Evolutionary conservation across 2,329 filamentous ascomycete species (phyloP).

Genomic region (Didymella exigua): DNA sequence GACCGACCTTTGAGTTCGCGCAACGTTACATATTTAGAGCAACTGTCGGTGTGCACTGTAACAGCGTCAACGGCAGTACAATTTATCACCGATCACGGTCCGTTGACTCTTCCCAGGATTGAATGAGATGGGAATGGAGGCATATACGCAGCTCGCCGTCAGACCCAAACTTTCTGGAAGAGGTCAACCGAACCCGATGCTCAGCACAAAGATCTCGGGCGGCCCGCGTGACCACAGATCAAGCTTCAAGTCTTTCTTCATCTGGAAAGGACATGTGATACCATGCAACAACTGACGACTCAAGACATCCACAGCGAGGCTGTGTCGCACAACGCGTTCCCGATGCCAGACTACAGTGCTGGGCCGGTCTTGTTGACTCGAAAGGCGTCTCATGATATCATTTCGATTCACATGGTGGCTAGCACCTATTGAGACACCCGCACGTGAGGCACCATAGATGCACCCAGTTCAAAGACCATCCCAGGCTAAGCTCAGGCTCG

Average conservation of each 20-base stretch:
- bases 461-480: not conserved
- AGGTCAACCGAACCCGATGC: not conserved
- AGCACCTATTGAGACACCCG: not conserved
- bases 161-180: not conserved
- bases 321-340: conserved; percentile 1
- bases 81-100: not conserved
- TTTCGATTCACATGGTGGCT: not conserved
- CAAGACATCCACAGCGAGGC: conserved; percentile 2
- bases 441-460: not conserved
- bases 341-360: not conserved
- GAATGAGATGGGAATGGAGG: not conserved
- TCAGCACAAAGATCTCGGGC: not conserved
- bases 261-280: not conserved
- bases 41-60: conserved; percentile 15
- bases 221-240: conserved; percentile 1
- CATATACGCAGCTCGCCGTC: not conserved
- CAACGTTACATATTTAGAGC: conserved; percentile 15
- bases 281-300: conserved; percentile 1
- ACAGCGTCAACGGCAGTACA: not conserved
- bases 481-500: not conserved
- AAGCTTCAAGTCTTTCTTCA: not conserved
- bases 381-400: not conserved
- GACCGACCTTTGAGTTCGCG: conserved; percentile 5
- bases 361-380: not conserved
- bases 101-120: not conserved